Percentiles rank a stretch among this genome's conserved stretches.
Conservation (phyloP, 2,329 filamentous ascomycete genomes). For the Coniochaeta sp. region DNA sequence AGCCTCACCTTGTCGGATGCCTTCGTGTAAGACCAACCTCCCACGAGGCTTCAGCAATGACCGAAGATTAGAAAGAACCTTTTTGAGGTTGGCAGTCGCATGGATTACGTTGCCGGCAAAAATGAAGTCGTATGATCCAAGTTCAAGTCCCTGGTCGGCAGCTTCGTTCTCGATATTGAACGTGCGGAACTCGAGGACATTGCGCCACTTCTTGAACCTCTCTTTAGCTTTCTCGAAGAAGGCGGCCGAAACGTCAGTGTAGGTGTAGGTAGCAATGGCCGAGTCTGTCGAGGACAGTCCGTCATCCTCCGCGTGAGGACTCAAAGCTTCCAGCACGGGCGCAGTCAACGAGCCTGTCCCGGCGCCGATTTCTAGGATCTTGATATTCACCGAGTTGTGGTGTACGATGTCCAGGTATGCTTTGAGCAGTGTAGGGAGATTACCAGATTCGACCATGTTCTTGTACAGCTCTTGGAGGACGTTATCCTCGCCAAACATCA, state of each 20-base stretch:
- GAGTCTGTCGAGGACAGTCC: neutral
- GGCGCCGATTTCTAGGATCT: neutral
- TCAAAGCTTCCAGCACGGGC: neutral
- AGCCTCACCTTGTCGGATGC: neutral
- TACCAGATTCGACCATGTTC: neutral
- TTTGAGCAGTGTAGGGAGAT: neutral
- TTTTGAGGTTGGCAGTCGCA: constrained; percentile 6
- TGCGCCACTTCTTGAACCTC: constrained; percentile 12
- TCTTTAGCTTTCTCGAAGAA: constrained; percentile 24
- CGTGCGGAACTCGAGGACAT: neutral
- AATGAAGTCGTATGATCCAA: constrained; percentile 9
- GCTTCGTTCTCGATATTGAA: neutral
- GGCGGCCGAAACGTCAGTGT: constrained; percentile 15
- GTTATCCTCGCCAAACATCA: neutral
- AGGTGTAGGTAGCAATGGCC: constrained; percentile 5
- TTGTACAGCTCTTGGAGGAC: neutral
- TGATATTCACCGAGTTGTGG: neutral
- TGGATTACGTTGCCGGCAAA: constrained; percentile 13
- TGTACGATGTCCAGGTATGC: neutral
- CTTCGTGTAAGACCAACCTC: neutral
- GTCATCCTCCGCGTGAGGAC: neutral
- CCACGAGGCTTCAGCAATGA: constrained; percentile 8
- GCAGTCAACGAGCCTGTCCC: neutral
- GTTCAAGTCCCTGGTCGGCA: constrained; percentile 8
- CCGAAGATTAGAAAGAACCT: constrained; percentile 7